Percentiles rank a stretch among this genome's conserved stretches.
These are phyloP conservation scores for Hyaloscypha variabilis DNA, from an alignment of 495 filamentous ascomycete species.

Conservation along the genomic window DNA sequence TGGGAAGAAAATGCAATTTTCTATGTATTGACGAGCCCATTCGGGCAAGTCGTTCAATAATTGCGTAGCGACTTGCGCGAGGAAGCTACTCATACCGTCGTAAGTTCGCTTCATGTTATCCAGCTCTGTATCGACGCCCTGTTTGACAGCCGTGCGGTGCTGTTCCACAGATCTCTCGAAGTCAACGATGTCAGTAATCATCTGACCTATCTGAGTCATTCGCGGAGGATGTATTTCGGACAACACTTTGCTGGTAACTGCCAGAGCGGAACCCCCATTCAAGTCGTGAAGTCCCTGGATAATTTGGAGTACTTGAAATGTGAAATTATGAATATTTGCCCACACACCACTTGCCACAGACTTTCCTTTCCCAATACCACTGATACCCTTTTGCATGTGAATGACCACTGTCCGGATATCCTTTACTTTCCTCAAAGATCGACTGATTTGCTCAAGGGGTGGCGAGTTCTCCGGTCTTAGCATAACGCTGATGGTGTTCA, in stretches of 20 bases:
- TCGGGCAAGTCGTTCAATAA: conserved; percentile 66
- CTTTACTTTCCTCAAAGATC: conserved; percentile 71
- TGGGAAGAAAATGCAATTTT: conserved; percentile 79
- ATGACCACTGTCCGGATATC: conserved; percentile 74
- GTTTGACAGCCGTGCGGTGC: conserved; percentile 71
- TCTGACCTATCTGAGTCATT: conserved; percentile 66
- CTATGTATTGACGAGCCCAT: conserved; percentile 53
- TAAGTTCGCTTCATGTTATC: conserved; percentile 79
- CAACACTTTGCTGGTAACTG: conserved; percentile 60
- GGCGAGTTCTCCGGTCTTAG: conserved; percentile 69
- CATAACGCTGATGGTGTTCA: conserved; percentile 69
- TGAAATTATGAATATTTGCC: conserved; percentile 60
- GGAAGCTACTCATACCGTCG: conserved; percentile 71
- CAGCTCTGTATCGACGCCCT: conserved; percentile 73
- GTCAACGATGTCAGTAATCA: conserved; percentile 78
- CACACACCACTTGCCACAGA: conserved; percentile 69
- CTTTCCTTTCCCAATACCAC: conserved; percentile 56
- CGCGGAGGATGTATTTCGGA: conserved; percentile 47
- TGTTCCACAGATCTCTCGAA: conserved; percentile 78
- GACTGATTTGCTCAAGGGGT: conserved; percentile 56
- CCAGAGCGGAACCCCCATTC: conserved; percentile 52
- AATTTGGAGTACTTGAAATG: conserved; percentile 65
- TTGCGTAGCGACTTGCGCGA: conserved; percentile 65
- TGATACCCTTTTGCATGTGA: conserved; percentile 76
- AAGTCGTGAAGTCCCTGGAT: conserved; percentile 66